Evolutionary conservation across 2,329 filamentous ascomycete species (phyloP).

Genomic region (Monosporascus cannonballus): DNA sequence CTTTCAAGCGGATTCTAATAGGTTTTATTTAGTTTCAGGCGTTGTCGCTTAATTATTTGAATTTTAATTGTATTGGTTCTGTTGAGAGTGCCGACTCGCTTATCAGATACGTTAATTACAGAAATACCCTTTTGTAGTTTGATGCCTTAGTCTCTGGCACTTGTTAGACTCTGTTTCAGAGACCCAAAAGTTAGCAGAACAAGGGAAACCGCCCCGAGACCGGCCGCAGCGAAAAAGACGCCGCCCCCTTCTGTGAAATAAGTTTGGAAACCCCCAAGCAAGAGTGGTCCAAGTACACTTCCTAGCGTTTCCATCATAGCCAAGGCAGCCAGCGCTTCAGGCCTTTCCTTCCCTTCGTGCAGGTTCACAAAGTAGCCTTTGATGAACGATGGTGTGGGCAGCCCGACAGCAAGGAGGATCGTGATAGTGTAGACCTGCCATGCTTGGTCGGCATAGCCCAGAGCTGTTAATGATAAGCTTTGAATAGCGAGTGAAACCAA

Average conservation of each 20-base stretch:
- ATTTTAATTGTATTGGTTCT: no score
- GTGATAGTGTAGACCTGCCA: constrained; percentile 2
- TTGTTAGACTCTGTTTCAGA: no score
- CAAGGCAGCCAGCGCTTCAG: constrained; percentile 2
- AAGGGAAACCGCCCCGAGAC: no score
- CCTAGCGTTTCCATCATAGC: constrained; percentile 5
- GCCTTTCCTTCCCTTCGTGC: background rate
- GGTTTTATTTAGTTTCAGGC: no score
- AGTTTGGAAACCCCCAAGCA: constrained; percentile 3
- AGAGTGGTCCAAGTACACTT: constrained; percentile 3
- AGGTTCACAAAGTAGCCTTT: constrained; percentile 1
- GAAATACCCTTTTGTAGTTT: no score
- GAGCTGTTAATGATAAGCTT: background rate
- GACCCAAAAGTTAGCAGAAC: no score
- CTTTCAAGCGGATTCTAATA: no score
- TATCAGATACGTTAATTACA: no score
- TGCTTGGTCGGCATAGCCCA: background rate
- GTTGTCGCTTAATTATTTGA: no score
- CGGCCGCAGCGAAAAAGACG: background rate
- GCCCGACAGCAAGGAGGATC: constrained; percentile 1
- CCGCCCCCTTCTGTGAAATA: background rate
- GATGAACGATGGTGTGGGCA: constrained; percentile 1
- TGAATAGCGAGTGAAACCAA: background rate
- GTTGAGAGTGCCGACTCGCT: no score
- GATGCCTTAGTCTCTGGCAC: no score